Evolutionary conservation across 176 grass and related monocot genomes (phyloP).

Genomic region (Triticum turgidum): DNA sequence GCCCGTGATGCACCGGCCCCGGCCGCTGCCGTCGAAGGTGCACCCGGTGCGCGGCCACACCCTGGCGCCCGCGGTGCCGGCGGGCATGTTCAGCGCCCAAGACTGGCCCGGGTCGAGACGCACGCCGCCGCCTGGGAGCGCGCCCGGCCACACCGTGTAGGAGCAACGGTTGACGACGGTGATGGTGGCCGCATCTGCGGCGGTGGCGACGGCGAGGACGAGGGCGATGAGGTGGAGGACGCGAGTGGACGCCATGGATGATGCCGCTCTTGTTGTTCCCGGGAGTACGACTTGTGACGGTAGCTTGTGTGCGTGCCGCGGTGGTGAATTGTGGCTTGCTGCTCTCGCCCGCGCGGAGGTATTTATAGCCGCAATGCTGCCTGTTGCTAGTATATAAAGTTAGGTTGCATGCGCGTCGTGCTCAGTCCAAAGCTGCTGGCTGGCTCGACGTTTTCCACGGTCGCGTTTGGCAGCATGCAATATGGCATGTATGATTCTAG

Average conservation of each 20-base stretch:
- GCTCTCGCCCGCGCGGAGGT: neutral
- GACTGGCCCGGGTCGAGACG: slow-evolving; percentile 31
- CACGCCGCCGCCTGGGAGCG: slow-evolving; percentile 38
- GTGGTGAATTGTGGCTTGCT: neutral
- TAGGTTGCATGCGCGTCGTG: neutral
- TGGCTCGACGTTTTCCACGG: neutral
- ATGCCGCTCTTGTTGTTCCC: neutral
- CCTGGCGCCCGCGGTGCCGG: slow-evolving; percentile 29
- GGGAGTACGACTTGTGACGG: neutral
- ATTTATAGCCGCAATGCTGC: neutral
- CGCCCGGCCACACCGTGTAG: slow-evolving; percentile 52
- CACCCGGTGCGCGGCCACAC: slow-evolving; percentile 62
- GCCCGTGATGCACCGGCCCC: slow-evolving; percentile 43
- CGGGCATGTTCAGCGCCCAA: slow-evolving; percentile 33
- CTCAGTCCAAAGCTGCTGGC: neutral
- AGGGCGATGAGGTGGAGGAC: neutral
- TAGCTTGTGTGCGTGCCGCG: neutral
- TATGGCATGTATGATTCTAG: neutral
- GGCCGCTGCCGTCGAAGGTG: slow-evolving; percentile 43
- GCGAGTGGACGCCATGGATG: slow-evolving; percentile 27
- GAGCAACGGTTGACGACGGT: slow-evolving; percentile 46
- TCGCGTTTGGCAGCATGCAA: neutral
- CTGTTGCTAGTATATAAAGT: neutral
- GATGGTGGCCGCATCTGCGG: slow-evolving; percentile 45
- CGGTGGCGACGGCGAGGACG: neutral